Conservation (phyloP, 345 rosid species). For the Carallia brachiata region DNA sequence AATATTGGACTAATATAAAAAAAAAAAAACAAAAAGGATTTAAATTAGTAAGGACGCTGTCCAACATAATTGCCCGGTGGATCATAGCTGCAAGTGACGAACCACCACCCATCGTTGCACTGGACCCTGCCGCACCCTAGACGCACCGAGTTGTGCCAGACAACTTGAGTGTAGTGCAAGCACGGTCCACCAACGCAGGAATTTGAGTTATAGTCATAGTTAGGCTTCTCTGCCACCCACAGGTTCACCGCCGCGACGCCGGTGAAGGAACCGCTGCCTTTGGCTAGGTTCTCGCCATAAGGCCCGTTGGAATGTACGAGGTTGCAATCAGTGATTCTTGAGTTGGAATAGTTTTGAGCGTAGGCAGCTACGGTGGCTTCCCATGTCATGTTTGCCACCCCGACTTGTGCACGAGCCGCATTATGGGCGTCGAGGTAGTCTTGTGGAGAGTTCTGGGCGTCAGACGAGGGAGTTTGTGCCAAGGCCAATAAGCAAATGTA, state of each 20-base stretch:
- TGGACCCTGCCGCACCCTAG: conserved; percentile 22
- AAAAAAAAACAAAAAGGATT: too few relatives aligned
- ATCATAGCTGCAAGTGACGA: conserved; percentile 15
- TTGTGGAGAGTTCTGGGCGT: conserved; percentile 1
- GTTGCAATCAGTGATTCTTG: neutral
- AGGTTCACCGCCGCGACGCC: neutral
- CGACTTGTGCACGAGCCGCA: conserved; percentile 1
- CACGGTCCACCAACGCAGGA: conserved; percentile 39
- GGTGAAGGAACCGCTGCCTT: conserved; percentile 5
- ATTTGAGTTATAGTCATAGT: conserved; percentile 49
- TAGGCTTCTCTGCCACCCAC: conserved; percentile 54
- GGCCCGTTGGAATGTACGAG: conserved; percentile 13
- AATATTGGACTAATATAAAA: too few relatives aligned
- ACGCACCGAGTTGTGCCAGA: conserved; percentile 15
- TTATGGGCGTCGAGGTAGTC: conserved; percentile 16
- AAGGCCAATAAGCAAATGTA: too few relatives aligned
- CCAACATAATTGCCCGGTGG: conserved; percentile 17
- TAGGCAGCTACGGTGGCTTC: neutral
- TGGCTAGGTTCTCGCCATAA: conserved; percentile 18
- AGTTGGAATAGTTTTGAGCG: conserved; percentile 8
- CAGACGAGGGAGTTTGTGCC: neutral
- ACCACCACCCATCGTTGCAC: conserved; percentile 2
- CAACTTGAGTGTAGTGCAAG: conserved; percentile 18
- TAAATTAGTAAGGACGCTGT: conserved; percentile 13
- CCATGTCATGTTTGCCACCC: conserved; percentile 6